These are phyloP conservation scores for barley (Hordeum vulgare) DNA, from an alignment of 176 grass and related monocot species.

Conservation along the genomic window MorexV3_pseudomolecules_assembly NC_058524.1:577691448-577691947, in stretches of 20 bases:
- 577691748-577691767: constrained; percentile 61
- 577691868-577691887: constrained; percentile 69
- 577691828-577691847: constrained; percentile 64
- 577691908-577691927: constrained; percentile 71
- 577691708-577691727: constrained; percentile 57
- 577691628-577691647: constrained; percentile 38
- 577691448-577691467: background rate
- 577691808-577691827: constrained; percentile 52
- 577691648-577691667: constrained; percentile 37
- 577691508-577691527: background rate
- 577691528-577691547: background rate
- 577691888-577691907: constrained; percentile 54
- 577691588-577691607: constrained; percentile 23
- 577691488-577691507: background rate
- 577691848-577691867: constrained; percentile 73
- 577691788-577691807: constrained; percentile 72
- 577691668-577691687: constrained; percentile 53
- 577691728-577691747: constrained; percentile 51
- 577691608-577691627: constrained; percentile 38
- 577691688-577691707: constrained; percentile 57
- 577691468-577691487: background rate
- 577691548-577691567: background rate
- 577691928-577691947: constrained; percentile 67
- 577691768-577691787: constrained; percentile 50
- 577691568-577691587: background rate